Percentiles rank a stretch among this genome's conserved stretches.
Conservation (phyloP, 192 early-diverging fungal species). For the Gigaspora rosea region DNA sequence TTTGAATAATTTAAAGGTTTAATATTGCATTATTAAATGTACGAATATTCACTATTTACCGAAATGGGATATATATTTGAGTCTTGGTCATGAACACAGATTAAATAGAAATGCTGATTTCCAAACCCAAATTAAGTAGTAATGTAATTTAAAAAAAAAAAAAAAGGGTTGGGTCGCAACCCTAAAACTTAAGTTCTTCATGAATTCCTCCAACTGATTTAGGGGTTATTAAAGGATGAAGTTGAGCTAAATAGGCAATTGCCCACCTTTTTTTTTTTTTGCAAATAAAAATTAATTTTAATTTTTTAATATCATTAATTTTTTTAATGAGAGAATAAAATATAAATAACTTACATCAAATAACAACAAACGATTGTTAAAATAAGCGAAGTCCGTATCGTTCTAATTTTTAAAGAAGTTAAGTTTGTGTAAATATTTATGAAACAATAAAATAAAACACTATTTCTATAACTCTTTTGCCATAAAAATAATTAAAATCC, state of each 20-base stretch:
- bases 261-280: constrained; percentile 67
- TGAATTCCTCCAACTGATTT: constrained; percentile 46
- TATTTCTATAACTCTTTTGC: background rate
- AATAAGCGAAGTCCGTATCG: constrained; percentile 50
- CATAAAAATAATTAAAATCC: background rate
- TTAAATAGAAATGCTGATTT: too few relatives aligned
- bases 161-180: too few relatives aligned
- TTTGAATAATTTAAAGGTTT: too few relatives aligned
- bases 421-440: background rate
- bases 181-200: background rate
- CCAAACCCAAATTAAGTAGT: too few relatives aligned
- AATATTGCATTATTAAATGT: too few relatives aligned
- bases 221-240: constrained; percentile 78
- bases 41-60: too few relatives aligned
- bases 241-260: constrained; percentile 80
- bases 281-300: background rate
- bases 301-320: background rate
- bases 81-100: too few relatives aligned
- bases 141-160: too few relatives aligned
- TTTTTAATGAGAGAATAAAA: background rate
- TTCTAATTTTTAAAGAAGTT: background rate
- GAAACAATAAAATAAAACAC: background rate
- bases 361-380: constrained; percentile 53
- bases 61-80: too few relatives aligned
- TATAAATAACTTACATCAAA: constrained; percentile 50